A percentile compares a stretch with the other conserved stretches of the same genome.
These are phyloP conservation scores for Chlorociboria aeruginascens DNA, from an alignment of 495 filamentous ascomycete genomes.

Conservation along the genomic window DNA sequence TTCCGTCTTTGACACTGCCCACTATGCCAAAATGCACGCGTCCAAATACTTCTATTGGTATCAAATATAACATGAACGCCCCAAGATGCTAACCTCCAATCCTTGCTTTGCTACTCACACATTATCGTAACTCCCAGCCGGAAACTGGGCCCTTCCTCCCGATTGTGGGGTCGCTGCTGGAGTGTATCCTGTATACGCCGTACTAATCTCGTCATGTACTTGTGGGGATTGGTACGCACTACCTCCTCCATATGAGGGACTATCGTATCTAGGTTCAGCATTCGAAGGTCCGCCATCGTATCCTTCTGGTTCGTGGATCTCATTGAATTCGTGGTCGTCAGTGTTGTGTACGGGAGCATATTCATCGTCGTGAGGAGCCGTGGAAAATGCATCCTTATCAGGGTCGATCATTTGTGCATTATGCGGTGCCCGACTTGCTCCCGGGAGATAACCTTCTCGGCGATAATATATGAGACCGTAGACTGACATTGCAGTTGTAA, in stretches of 20 bases:
- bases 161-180: neutral
- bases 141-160: constrained; percentile 12
- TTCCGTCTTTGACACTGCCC: too few species aligned
- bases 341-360: constrained; percentile 24
- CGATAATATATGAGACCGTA: constrained; percentile 71
- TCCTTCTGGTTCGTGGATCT: constrained; percentile 3
- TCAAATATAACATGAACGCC: too few species aligned
- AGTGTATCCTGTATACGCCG: constrained; percentile 10
- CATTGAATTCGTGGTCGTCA: constrained; percentile 16
- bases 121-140: constrained; percentile 13
- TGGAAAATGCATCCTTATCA: constrained; percentile 45
- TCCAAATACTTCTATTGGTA: too few species aligned
- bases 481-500: constrained; percentile 62
- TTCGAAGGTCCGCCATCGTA: neutral
- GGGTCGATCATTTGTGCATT: constrained; percentile 44
- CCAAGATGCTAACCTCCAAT: neutral
- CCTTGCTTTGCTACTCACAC: constrained; percentile 1
- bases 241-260: constrained; percentile 6
- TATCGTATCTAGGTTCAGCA: constrained; percentile 2
- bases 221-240: constrained; percentile 7
- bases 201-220: constrained; percentile 13
- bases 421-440: constrained; percentile 38
- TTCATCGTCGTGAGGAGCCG: constrained; percentile 36
- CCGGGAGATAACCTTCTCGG: constrained; percentile 63
- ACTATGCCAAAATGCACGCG: neutral